Evolutionary conservation across 106 monocot genomes (phyloP).

Genomic region (Amphibolis antarctica): DNA sequence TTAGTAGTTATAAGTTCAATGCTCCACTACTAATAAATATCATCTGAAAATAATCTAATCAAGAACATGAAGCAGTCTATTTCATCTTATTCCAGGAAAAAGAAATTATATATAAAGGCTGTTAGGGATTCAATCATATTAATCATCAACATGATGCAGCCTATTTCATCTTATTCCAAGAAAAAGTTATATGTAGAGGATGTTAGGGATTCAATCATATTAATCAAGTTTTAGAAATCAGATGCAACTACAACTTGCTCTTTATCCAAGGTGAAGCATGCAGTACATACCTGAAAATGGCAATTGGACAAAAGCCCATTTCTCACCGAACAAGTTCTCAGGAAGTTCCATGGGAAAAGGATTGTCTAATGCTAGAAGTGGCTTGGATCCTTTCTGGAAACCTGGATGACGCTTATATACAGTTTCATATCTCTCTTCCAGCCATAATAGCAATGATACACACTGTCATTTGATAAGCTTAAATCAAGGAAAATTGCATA

Average conservation of each 20-base stretch:
- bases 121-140: no score
- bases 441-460: conserved; percentile 72
- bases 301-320: conserved; percentile 95
- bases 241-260: no score
- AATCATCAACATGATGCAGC: no score
- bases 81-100: background rate
- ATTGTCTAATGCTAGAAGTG: conserved; percentile 79
- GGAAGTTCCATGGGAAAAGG: conserved; percentile 89
- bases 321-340: conserved; percentile 84
- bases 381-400: conserved; percentile 79
- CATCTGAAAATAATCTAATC: background rate
- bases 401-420: conserved; percentile 81
- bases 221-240: no score
- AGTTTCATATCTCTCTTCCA: conserved; percentile 83
- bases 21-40: no score
- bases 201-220: no score
- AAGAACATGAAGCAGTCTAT: background rate
- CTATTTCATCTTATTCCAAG: background rate
- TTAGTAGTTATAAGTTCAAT: no score
- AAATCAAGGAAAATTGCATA: no score
- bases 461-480: conserved; percentile 25
- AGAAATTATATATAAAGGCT: no score
- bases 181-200: no score
- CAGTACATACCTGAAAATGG: conserved; percentile 53
- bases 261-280: background rate